phyloP scores from a whole-genome alignment of 208 protist species.

The Entamoeba nuttalli region DNA sequence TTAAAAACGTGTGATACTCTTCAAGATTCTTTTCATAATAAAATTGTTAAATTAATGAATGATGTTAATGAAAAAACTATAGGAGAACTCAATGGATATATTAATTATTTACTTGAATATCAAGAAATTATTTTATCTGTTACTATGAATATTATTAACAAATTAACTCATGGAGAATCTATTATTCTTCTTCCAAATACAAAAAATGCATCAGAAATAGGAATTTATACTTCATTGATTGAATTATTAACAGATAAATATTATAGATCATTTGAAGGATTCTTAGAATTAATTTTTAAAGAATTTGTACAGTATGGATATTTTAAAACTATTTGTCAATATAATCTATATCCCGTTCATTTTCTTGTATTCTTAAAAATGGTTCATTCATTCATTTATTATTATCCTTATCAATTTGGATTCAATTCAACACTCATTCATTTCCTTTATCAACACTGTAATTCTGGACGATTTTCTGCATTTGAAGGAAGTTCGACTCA shows the following conservation, averaged over 20 bases:
- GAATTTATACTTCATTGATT: conserved; percentile 39
- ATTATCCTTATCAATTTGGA: background rate
- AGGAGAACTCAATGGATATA: background rate
- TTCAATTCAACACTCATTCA: background rate
- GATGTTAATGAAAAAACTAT: background rate
- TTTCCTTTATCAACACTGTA: background rate
- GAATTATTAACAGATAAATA: conserved; percentile 71
- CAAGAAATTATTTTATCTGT: background rate
- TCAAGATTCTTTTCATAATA: background rate
- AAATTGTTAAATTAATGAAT: background rate
- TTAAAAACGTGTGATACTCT: background rate
- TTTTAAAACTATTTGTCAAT: background rate
- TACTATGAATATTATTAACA: background rate
- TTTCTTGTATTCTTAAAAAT: background rate
- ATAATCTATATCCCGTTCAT: background rate
- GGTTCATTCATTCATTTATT: background rate
- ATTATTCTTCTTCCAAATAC: background rate
- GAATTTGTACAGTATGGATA: conserved; percentile 79
- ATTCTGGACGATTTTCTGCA: background rate
- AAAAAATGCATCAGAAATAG: background rate
- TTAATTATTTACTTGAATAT: background rate
- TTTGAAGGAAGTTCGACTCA: background rate
- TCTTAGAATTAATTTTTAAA: conserved; percentile 65
- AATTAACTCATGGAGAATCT: background rate
- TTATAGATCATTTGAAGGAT: conserved; percentile 65